Evolutionary conservation across 1,284 basidiomycete species (phyloP).

Genomic region (Tremellales sp.): DNA sequence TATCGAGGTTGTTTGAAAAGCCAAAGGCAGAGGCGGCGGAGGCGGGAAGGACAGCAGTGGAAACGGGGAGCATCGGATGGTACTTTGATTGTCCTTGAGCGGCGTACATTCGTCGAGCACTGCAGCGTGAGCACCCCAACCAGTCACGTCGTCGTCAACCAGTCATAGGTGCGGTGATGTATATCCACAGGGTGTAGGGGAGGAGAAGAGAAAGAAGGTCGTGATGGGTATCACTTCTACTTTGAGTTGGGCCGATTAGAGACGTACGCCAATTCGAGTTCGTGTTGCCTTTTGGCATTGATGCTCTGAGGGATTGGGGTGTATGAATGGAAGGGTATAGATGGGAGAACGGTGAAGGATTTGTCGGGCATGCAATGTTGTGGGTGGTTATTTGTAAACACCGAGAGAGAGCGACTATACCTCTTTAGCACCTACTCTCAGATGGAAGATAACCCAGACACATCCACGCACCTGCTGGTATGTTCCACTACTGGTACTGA

Average conservation of each 20-base stretch:
- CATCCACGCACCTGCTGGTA: constrained; percentile 42
- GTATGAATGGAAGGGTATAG: constrained; percentile 6
- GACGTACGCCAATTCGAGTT: constrained; percentile 7
- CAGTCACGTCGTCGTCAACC: too few relatives aligned
- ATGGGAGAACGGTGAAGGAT: constrained; percentile 3
- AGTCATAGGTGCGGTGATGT: constrained; percentile 1
- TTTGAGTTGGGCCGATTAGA: neutral
- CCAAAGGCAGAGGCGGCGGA: too few relatives aligned
- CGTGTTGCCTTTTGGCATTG: constrained; percentile 11
- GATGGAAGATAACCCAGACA: neutral
- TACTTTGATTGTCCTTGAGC: too few relatives aligned
- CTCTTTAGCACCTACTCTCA: neutral
- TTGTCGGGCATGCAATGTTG: neutral
- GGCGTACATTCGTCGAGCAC: too few relatives aligned
- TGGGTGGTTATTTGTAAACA: constrained; percentile 10
- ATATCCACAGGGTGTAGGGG: constrained; percentile 6
- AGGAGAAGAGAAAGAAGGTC: neutral
- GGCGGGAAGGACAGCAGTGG: too few relatives aligned
- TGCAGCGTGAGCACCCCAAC: constrained; percentile 1
- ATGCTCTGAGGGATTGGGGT: constrained; percentile 13
- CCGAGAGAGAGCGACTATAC: neutral
- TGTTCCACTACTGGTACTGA: constrained; percentile 47
- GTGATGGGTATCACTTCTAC: neutral
- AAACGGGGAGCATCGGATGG: too few relatives aligned
- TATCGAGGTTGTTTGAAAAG: too few relatives aligned